Evolutionary conservation across 192 early-diverging fungal genomes (phyloP).

Genomic region (Lobosporangium transversale): DNA sequence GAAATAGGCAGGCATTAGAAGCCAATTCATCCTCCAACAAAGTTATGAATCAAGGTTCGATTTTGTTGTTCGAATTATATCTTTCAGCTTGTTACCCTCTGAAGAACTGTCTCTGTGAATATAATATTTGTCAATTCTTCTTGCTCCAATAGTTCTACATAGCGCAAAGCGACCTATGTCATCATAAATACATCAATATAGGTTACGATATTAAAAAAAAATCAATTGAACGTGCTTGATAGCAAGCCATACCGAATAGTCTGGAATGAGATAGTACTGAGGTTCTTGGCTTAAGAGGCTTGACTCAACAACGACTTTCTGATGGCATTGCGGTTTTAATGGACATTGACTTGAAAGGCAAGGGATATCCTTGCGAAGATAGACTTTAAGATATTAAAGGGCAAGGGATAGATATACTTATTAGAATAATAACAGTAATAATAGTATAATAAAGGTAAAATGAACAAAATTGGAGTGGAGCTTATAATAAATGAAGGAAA

Average conservation of each 20-base stretch:
- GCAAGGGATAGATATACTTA: background rate
- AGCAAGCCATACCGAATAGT: constrained; percentile 56
- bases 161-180: constrained; percentile 64
- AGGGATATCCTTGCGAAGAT: constrained; percentile 67
- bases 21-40: too few species aligned
- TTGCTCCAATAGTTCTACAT: constrained; percentile 75
- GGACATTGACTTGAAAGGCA: constrained; percentile 61
- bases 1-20: too few species aligned
- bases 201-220: background rate
- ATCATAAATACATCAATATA: too few species aligned
- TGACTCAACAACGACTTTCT: constrained; percentile 31
- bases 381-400: constrained; percentile 45
- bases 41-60: too few species aligned
- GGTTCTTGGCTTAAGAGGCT: constrained; percentile 52
- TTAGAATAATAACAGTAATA: too few species aligned
- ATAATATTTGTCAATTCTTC: constrained; percentile 72
- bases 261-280: constrained; percentile 61
- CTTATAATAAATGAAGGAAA: too few species aligned
- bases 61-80: background rate
- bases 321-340: constrained; percentile 45
- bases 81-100: constrained; percentile 53
- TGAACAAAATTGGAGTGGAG: too few species aligned
- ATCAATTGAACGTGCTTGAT: background rate
- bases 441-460: too few species aligned
- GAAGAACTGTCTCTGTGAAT: constrained; percentile 71